Evolutionary conservation across 192 early-diverging fungal genomes (phyloP).

Genomic region (Gryganskiella cystojenkinii): DNA sequence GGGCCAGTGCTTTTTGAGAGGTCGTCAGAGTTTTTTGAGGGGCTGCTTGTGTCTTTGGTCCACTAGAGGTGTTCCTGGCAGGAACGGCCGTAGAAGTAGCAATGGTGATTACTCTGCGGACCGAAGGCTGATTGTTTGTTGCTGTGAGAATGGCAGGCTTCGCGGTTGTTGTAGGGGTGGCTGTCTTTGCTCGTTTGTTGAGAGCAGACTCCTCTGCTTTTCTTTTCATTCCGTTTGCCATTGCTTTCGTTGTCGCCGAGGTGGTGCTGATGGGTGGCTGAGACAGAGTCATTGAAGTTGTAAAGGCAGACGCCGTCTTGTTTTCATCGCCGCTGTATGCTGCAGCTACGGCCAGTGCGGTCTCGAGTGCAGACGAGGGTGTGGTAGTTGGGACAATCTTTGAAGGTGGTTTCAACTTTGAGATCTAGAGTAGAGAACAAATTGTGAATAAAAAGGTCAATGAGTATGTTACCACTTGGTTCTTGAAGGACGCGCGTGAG

Average conservation of each 20-base stretch:
- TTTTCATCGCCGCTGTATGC: conserved; percentile 21
- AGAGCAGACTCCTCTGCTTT: conserved; percentile 18
- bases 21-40: no score
- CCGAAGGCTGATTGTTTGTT: background rate
- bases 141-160: background rate
- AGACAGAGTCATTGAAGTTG: no score
- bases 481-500: no score
- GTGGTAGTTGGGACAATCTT: conserved; percentile 31
- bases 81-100: no score
- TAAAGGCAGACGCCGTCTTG: background rate
- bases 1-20: no score
- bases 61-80: no score
- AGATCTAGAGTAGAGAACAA: conserved; percentile 18
- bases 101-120: background rate
- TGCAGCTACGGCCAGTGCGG: conserved; percentile 38
- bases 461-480: no score
- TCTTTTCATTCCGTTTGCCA: conserved; percentile 11
- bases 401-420: conserved; percentile 39
- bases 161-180: background rate
- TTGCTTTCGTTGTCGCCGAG: background rate
- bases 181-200: conserved; percentile 16
- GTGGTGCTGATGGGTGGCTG: background rate
- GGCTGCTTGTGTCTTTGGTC: no score
- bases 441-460: no score
- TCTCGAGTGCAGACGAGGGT: conserved; percentile 28